Base-by-base conservation (phyloP, 441 rosid genomes). In the Populus hybrid region DNA sequence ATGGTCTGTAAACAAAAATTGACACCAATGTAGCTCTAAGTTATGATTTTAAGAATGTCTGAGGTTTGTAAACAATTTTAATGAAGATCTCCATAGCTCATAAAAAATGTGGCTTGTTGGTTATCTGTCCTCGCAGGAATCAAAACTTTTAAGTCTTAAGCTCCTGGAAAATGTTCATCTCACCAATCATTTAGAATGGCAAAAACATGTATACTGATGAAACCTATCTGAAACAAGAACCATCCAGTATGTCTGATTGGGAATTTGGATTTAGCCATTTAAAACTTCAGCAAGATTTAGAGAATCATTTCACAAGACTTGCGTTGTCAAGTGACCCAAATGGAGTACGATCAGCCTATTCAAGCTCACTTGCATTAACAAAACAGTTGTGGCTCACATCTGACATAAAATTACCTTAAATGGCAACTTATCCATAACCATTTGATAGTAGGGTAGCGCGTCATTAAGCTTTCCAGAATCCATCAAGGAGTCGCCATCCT, bases 401-500 rank as follows among this genome's bases (percentile, higher is more conserved):
- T 77, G 74, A 32, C 30, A 35, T 68, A 78, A 85, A 78, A 71
- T 84, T 83, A 95, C 97, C 98, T 90, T 84, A 81, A 89, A 93
- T 69, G 85, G 84, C 86, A 92, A 82, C 74, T 86, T 86, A 73
- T 88, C 85, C 93, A 92, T 93, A 76, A 93, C 88, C 67, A 80
- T 79, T 79, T 91, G 90, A 75, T 88, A 95, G 80, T 75, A 90
- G 2, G 90, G 84, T 73, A 95, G 57, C 68, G 98, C 95, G 77
- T 92, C 95, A 80, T 90, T 86, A 67, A 95, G 95, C 83, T 83
- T 89, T 80, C 98, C 98, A 38, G 88, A 84, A 81, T 90, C 89
- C 99, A 95, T 90, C 80, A 92, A 86, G 50, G 89, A 83, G 81
- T 93, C 88, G 18, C 96, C 98, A 38, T 91, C 89, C 67, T 86